phyloP scores from a whole-genome alignment of 2,329 filamentous ascomycete species.

The Colletotrichum salicis region DNA sequence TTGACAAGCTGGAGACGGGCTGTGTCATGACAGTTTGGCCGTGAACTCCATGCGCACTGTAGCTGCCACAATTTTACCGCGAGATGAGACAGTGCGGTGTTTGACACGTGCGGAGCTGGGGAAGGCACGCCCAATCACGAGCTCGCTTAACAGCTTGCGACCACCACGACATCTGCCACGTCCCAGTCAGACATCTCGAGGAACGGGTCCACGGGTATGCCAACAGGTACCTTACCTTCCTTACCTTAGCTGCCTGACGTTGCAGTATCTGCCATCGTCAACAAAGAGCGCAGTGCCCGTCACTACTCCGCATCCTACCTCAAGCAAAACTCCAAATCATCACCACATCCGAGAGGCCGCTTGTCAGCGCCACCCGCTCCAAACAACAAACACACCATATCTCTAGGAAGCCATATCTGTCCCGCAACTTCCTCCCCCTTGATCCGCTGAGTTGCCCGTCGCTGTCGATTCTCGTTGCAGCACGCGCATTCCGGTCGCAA shows the following conservation, averaged over 20 bases:
- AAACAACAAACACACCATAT: neutral
- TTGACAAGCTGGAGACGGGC: conserved; percentile 1
- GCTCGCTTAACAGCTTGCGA: neutral
- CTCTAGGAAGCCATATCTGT: neutral
- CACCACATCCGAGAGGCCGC: conserved; percentile 21
- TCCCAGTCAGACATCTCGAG: neutral
- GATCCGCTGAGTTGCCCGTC: neutral
- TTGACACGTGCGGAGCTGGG: no score
- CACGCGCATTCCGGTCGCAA: conserved; percentile 30
- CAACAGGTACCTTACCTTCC: conserved; percentile 14
- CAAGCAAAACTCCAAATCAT: neutral
- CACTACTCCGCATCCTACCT: conserved; percentile 2
- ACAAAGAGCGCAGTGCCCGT: conserved; percentile 6
- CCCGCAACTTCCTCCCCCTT: neutral
- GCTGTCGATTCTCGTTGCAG: conserved; percentile 11
- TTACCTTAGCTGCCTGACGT: neutral
- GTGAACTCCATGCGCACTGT: neutral
- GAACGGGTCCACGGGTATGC: neutral
- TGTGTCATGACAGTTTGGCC: neutral
- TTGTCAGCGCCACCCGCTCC: conserved; percentile 6
- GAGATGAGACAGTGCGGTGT: neutral
- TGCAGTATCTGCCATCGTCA: conserved; percentile 12
- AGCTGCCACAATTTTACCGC: neutral
- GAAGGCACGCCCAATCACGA: conserved; percentile 12
- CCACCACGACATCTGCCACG: conserved; percentile 33